Conservation (phyloP, 2,329 filamentous ascomycete species). For the Paraphoma sp. region DNA sequence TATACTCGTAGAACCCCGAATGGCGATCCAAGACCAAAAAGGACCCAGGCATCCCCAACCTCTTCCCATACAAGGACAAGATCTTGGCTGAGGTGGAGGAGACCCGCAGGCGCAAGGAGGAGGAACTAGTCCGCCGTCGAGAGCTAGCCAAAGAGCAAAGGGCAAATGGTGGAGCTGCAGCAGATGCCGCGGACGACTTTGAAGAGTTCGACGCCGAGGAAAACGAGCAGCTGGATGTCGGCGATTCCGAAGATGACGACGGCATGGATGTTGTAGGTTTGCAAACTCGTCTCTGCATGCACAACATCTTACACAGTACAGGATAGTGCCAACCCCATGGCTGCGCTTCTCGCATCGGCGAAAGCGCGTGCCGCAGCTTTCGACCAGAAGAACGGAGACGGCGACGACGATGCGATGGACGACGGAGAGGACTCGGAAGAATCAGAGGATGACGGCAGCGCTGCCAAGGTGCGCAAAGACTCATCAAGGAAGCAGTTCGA, state of each 20-base stretch:
- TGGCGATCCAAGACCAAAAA: slow-evolving; percentile 96
- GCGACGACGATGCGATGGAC: slow-evolving; percentile 64
- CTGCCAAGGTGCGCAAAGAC: slow-evolving; percentile 53
- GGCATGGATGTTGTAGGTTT: slow-evolving; percentile 60
- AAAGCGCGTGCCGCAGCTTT: slow-evolving; percentile 78
- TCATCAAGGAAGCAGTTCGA: slow-evolving; percentile 86
- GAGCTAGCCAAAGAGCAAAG: slow-evolving; percentile 68
- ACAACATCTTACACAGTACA: slow-evolving; percentile 21
- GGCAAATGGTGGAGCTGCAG: slow-evolving; percentile 42
- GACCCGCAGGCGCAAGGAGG: slow-evolving; percentile 77
- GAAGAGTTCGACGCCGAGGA: slow-evolving; percentile 57
- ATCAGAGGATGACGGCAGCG: slow-evolving; percentile 51
- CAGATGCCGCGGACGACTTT: slow-evolving; percentile 45
- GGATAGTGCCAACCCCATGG: slow-evolving; percentile 84
- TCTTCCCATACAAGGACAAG: slow-evolving; percentile 98
- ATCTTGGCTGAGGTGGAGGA: slow-evolving; percentile 95
- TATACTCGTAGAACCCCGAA: slow-evolving; percentile 75
- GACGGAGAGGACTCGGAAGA: slow-evolving; percentile 63
- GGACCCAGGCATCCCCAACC: slow-evolving; percentile 94
- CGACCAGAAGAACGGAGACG: slow-evolving; percentile 68
- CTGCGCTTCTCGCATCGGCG: slow-evolving; percentile 86
- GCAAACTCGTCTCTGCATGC: neutral
- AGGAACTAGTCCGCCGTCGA: slow-evolving; percentile 71
- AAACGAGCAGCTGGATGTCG: slow-evolving; percentile 55
- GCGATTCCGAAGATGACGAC: slow-evolving; percentile 62